These are phyloP conservation scores for Ceratobasidium sp. DNA, from an alignment of 1,284 basidiomycete genomes.

Conservation along the genomic window DNA sequence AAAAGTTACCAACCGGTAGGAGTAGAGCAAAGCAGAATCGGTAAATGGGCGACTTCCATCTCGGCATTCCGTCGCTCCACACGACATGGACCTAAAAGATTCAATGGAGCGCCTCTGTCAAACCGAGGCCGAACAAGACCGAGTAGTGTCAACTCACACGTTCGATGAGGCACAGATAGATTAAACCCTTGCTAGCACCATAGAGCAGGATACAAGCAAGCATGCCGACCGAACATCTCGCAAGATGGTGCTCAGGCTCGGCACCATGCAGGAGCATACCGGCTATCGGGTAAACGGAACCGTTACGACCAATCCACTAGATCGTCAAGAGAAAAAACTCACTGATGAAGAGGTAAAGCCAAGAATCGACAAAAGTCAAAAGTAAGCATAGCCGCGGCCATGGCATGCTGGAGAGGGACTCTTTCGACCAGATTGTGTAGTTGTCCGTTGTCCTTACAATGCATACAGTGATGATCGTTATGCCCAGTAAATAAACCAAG, in stretches of 20 bases:
- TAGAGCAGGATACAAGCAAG: slow-evolving; percentile 28
- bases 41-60: slow-evolving; percentile 29
- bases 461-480: slow-evolving; percentile 20
- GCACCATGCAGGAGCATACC: slow-evolving; percentile 23
- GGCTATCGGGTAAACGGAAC: neutral
- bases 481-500: slow-evolving; percentile 18
- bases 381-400: slow-evolving; percentile 32
- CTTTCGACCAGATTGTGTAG: neutral
- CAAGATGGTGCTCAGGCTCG: slow-evolving; percentile 1
- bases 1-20: slow-evolving; percentile 18
- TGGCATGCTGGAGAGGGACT: slow-evolving; percentile 5
- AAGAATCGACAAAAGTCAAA: slow-evolving; percentile 22
- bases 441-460: slow-evolving; percentile 3
- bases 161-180: slow-evolving; percentile 31
- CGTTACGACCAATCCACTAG: neutral
- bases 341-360: slow-evolving; percentile 29
- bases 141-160: neutral
- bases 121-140: slow-evolving; percentile 9
- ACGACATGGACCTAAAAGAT: slow-evolving; percentile 19
- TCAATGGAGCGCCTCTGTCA: neutral
- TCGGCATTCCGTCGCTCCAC: slow-evolving; percentile 29
- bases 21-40: slow-evolving; percentile 29
- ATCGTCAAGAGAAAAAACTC: neutral
- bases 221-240: slow-evolving; percentile 26
- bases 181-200: slow-evolving; percentile 27